Conservation (phyloP, 495 filamentous ascomycete species). For the Parathielavia appendiculata region DNA sequence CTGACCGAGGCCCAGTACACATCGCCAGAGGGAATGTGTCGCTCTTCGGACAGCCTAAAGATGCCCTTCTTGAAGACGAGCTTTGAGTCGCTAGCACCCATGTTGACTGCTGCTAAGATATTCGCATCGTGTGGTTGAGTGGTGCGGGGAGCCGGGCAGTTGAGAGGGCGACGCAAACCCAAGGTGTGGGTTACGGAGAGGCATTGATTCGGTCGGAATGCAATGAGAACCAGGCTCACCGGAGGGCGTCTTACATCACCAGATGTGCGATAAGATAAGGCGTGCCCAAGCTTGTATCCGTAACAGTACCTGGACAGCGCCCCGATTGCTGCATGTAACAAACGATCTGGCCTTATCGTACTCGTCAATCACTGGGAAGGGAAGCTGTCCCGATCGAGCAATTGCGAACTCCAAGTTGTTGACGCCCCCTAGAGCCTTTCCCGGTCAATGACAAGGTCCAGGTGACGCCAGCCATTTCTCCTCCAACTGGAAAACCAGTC, state of each 20-base stretch:
- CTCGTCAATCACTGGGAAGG: background rate
- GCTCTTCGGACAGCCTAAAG: slow-evolving; percentile 89
- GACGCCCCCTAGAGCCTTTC: background rate
- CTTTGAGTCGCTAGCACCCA: slow-evolving; percentile 99
- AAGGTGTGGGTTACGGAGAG: background rate
- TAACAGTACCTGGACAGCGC: background rate
- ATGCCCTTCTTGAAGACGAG: slow-evolving; percentile 98
- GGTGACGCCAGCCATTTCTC: slow-evolving; percentile 9
- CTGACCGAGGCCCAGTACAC: slow-evolving; percentile 88
- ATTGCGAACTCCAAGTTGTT: background rate
- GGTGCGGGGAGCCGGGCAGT: background rate
- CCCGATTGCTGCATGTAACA: slow-evolving; percentile 21
- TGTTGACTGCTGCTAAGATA: slow-evolving; percentile 36
- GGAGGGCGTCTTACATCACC: too few relatives aligned
- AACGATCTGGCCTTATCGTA: slow-evolving; percentile 35
- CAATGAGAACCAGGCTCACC: too few relatives aligned
- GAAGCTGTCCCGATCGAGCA: slow-evolving; percentile 11
- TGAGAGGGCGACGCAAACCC: background rate
- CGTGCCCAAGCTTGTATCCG: background rate
- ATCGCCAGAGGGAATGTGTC: slow-evolving; percentile 81
- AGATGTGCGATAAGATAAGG: too few relatives aligned
- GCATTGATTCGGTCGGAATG: background rate
- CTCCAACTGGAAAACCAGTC: background rate
- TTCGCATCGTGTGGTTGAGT: slow-evolving; percentile 19
- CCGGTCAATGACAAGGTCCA: slow-evolving; percentile 13